phyloP scores from a whole-genome alignment of 257 asterid genomes.

The Fraxinus excelsior region DNA sequence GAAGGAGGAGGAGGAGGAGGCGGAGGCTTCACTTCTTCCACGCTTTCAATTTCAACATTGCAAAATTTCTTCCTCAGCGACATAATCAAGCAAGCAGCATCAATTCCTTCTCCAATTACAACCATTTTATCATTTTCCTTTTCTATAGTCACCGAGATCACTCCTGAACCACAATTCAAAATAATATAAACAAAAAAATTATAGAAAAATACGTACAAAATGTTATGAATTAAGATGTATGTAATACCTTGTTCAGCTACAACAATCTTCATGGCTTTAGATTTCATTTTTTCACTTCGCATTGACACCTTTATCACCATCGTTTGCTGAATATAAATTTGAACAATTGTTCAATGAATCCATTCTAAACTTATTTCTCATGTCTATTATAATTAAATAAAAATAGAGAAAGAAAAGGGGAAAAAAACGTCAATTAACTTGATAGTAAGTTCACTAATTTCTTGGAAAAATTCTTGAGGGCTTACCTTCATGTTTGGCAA shows the following conservation, averaged over 20 bases:
- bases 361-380: no score
- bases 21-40: no score
- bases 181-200: not conserved
- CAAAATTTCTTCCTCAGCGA: constrained; percentile 35
- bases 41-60: constrained; percentile 32
- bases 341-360: no score
- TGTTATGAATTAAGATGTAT: not conserved
- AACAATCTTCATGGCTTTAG: constrained; percentile 34
- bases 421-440: not conserved
- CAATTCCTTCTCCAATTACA: constrained; percentile 46
- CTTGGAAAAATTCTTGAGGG: not conserved
- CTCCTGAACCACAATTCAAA: constrained; percentile 27
- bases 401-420: not conserved
- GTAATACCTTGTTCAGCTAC: constrained; percentile 13
- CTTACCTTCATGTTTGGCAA: constrained; percentile 12
- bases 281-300: constrained; percentile 20
- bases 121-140: constrained; percentile 21
- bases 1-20: no score
- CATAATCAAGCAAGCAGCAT: constrained; percentile 36
- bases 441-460: no score
- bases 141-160: constrained; percentile 27
- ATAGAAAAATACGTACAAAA: no score
- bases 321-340: constrained; percentile 12
- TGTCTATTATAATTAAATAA: not conserved
- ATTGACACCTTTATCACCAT: constrained; percentile 29